These are phyloP conservation scores for Candida ovalis DNA, from an alignment of 805 yeast species.

Conservation along the genomic window DNA sequence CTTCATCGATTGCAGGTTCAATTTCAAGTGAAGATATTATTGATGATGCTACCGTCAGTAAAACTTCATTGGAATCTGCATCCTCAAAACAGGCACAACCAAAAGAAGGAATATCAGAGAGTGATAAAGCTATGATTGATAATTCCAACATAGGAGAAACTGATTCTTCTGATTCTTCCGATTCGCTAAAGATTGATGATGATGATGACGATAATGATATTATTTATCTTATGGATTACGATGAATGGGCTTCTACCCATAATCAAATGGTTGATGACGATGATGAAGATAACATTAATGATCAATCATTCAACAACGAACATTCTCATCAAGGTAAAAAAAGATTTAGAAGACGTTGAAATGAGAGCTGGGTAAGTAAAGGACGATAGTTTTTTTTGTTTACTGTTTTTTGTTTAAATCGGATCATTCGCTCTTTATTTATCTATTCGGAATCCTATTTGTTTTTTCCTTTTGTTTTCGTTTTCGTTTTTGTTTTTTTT, in stretches of 20 bases:
- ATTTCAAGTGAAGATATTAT: not conserved
- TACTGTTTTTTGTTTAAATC: not conserved
- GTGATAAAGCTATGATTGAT: not conserved
- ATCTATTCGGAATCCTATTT: no score
- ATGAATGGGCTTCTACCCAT: not conserved
- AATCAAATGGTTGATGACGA: not conserved
- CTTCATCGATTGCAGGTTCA: not conserved
- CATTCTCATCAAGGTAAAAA: not conserved
- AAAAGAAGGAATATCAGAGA: not conserved
- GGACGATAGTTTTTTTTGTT: not conserved
- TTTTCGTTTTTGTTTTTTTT: no score
- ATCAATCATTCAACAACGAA: not conserved
- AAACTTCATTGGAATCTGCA: not conserved
- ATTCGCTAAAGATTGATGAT: not conserved
- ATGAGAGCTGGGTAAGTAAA: not conserved
- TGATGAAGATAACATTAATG: not conserved
- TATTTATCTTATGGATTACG: constrained; percentile 4
- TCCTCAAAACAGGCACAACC: not conserved
- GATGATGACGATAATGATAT: constrained; percentile 1
- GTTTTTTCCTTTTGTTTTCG: no score
- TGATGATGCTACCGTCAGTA: not conserved
- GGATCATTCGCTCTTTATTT: not conserved
- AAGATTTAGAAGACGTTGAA: constrained; percentile 1
- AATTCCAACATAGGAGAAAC: not conserved
- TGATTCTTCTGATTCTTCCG: not conserved